These are phyloP conservation scores for Diaporthe sp. DNA, from an alignment of 2,329 filamentous ascomycete species.

Conservation along the genomic window DNA sequence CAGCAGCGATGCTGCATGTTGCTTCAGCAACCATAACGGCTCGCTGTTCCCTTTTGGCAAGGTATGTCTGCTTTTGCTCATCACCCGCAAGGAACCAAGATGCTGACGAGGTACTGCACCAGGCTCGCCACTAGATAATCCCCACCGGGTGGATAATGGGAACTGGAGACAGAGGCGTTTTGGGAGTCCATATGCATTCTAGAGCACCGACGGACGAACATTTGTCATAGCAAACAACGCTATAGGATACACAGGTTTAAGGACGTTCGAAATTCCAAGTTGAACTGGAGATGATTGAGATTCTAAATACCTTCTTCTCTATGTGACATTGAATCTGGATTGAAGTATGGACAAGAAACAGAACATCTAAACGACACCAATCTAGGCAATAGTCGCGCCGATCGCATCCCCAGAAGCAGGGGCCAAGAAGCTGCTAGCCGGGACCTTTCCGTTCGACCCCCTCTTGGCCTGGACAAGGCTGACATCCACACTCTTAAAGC, in stretches of 20 bases:
- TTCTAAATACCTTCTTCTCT: background rate
- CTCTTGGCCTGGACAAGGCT: conserved; percentile 54
- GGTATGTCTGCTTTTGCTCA: background rate
- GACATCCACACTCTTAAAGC: conserved; percentile 55
- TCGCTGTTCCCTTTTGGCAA: background rate
- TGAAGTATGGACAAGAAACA: conserved; percentile 7
- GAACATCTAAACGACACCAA: background rate
- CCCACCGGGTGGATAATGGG: background rate
- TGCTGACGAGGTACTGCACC: background rate
- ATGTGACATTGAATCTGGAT: background rate
- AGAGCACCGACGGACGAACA: background rate
- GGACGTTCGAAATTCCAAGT: background rate
- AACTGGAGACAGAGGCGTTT: background rate
- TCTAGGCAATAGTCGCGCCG: conserved; percentile 54
- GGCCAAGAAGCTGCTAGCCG: conserved; percentile 58
- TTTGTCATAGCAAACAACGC: background rate
- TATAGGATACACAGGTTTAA: background rate
- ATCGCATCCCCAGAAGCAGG: conserved; percentile 53
- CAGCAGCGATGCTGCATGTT: conserved; percentile 5
- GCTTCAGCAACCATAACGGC: background rate
- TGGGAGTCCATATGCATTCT: background rate
- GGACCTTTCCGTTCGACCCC: conserved; percentile 55
- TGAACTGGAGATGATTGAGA: background rate
- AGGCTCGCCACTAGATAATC: background rate
- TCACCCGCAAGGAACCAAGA: fast-evolving